Evolutionary conservation across 2,329 filamentous ascomycete genomes (phyloP).

Genomic region (Acephala macrosclerotiorum): DNA sequence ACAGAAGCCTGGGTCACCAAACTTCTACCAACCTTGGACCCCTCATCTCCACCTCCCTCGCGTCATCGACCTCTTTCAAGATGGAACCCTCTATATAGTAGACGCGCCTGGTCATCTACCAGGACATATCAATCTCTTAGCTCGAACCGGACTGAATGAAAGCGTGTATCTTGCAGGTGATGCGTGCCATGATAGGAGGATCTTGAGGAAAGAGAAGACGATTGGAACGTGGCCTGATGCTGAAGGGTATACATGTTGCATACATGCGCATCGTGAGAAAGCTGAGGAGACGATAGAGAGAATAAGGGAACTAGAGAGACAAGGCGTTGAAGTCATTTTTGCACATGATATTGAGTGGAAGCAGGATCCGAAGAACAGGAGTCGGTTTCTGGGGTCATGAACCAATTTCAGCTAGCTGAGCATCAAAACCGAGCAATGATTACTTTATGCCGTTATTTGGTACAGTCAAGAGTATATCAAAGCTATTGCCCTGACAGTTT

Average conservation of each 20-base stretch:
- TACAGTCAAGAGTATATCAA: too few relatives aligned
- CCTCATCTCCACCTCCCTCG: slow-evolving; percentile 52
- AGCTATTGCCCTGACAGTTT: too few relatives aligned
- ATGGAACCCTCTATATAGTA: slow-evolving; percentile 55
- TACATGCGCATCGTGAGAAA: slow-evolving; percentile 56
- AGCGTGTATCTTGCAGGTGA: slow-evolving; percentile 61
- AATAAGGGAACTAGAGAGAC: slow-evolving; percentile 48
- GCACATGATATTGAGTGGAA: slow-evolving; percentile 59
- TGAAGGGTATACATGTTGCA: slow-evolving; percentile 53
- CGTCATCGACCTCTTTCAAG: slow-evolving; percentile 54
- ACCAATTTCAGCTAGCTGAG: background rate
- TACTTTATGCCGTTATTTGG: background rate
- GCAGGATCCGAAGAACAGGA: slow-evolving; percentile 17
- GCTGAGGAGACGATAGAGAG: slow-evolving; percentile 52
- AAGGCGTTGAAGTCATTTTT: slow-evolving; percentile 56
- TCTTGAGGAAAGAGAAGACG: slow-evolving; percentile 58
- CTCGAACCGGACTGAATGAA: slow-evolving; percentile 46
- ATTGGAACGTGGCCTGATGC: slow-evolving; percentile 56
- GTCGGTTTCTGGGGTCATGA: slow-evolving; percentile 16
- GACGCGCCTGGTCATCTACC: slow-evolving; percentile 59
- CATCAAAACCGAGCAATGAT: background rate
- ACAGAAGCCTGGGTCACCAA: slow-evolving; percentile 22
- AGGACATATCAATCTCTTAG: slow-evolving; percentile 59
- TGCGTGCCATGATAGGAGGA: slow-evolving; percentile 58
- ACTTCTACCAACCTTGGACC: slow-evolving; percentile 47